Percentiles rank a stretch among this genome's conserved stretches.
Evolutionary conservation across 139 green algal genomes (phyloP).

Genomic region (Coelastrella sp.): DNA sequence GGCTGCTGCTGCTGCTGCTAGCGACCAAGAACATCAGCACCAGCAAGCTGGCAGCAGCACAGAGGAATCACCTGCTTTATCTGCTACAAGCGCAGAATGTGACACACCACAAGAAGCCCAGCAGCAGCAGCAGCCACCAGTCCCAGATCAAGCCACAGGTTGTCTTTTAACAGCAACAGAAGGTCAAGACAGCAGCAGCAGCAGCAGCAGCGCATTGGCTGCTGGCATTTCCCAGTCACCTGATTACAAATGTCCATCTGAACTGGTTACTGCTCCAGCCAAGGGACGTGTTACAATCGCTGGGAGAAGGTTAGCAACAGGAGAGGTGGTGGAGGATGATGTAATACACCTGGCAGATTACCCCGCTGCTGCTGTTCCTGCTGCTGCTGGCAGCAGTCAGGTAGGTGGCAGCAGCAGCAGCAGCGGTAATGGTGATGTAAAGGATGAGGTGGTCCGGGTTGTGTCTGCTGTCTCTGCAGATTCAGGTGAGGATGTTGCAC

Average conservation of each 20-base stretch:
- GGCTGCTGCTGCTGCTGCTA: too few species aligned
- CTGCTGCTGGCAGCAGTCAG: background rate
- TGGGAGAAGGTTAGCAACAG: background rate
- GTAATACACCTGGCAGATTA: background rate
- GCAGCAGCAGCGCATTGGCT: background rate
- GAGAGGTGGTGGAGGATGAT: background rate
- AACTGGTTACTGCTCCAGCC: background rate
- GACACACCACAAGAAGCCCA: background rate
- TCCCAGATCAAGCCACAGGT: background rate
- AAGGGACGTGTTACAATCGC: background rate
- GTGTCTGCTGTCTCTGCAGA: background rate
- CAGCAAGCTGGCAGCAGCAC: background rate
- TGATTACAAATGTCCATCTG: background rate
- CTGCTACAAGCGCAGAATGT: background rate
- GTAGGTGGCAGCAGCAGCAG: background rate
- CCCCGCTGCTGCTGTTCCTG: background rate
- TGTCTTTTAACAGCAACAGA: background rate
- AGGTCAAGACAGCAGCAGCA: background rate
- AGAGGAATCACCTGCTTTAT: background rate
- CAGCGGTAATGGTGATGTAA: background rate
- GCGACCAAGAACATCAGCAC: background rate
- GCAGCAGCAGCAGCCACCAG: background rate
- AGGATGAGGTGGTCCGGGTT: background rate
- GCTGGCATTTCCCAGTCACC: background rate
- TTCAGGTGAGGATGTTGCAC: background rate